phyloP scores from a whole-genome alignment of 176 grass and related monocot genomes.

The Oropetium thomaeum region DNA sequence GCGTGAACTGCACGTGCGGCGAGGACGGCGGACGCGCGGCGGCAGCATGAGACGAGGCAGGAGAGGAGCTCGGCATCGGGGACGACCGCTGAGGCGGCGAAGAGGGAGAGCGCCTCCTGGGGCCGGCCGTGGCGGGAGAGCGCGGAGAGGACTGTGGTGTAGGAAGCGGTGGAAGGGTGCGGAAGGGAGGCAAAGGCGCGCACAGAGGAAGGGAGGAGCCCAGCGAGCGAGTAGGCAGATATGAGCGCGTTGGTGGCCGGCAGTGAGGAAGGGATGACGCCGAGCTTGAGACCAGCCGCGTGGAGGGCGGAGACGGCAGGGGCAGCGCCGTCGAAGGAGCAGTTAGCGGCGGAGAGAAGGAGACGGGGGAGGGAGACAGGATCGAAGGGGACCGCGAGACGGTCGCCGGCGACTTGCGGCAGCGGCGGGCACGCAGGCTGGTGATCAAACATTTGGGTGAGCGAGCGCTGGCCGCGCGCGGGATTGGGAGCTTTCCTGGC shows the following conservation, averaged over 20 bases:
- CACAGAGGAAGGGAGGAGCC: constrained; percentile 26
- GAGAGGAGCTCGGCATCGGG: constrained; percentile 60
- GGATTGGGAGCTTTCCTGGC: not conserved
- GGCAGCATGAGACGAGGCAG: constrained; percentile 52
- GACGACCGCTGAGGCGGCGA: constrained; percentile 36
- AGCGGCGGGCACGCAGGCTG: not conserved
- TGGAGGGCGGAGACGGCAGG: constrained; percentile 36
- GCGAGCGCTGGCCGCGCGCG: not conserved
- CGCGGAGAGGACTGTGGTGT: constrained; percentile 54
- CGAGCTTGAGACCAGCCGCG: constrained; percentile 59
- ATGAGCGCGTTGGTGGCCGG: constrained; percentile 67
- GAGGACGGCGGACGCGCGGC: constrained; percentile 25
- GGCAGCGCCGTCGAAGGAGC: not conserved
- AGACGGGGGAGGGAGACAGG: constrained; percentile 28
- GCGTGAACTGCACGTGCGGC: constrained; percentile 43
- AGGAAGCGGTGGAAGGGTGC: constrained; percentile 46
- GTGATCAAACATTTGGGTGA: constrained; percentile 10
- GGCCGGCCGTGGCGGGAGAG: constrained; percentile 44
- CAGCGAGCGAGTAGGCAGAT: constrained; percentile 46
- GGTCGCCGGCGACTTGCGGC: constrained; percentile 32
- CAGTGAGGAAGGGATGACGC: constrained; percentile 33
- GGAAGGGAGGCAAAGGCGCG: constrained; percentile 47
- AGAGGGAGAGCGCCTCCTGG: constrained; percentile 38
- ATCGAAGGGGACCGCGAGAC: constrained; percentile 16
- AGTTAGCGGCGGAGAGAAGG: constrained; percentile 13